Base-by-base conservation (phyloP, 1,284 basidiomycete species). In the Tilletia caries region DNA sequence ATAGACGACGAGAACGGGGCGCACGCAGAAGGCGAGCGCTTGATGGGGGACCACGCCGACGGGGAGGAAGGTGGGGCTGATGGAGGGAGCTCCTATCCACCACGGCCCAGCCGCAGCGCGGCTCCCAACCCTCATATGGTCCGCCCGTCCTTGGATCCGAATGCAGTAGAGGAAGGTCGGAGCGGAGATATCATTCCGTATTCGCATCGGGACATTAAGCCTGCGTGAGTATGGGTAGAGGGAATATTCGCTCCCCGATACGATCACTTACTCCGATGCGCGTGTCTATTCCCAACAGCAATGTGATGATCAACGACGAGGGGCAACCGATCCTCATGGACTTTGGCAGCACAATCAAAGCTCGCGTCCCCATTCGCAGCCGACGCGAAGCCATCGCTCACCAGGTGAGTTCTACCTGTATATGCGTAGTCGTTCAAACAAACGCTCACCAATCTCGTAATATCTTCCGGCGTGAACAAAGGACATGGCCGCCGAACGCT, bases 181-280 rank as follows among this genome's bases (percentile, higher is more conserved):
- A 73, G 68, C 2, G 78, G 77, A 0, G 75, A 80, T 29, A 66
- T 71, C 18, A 46, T 93, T 5, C 93, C 96, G 0, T 99, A 96
- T 83, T 95, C 95, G 0, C 96, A 98, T 85, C 87, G 96, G 70
- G 95, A 99, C 85, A 87, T 98, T 79, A 98, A 99, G 85, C 96
- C 95, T 48, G 94, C 91, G 92, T 93, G 79, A 79, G 89, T 86
- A 1, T n/a, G 5, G 37, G 15, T 41, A 6, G 10, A 41, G 37
- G 15, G 37, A n/a, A n/a, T n/a, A n/a, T n/a, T n/a, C n/a, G n/a
- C n/a, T n/a, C n/a, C n/a, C n/a, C n/a, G n/a, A n/a, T n/a, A n/a
- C n/a, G n/a, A n/a, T n/a, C n/a, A n/a, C n/a, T n/a, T n/a, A n/a
- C n/a, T n/a, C n/a, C n/a, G n/a, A n/a, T n/a, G n/a, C n/a, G n/a